These are phyloP conservation scores for Dentipellis fragilis DNA, from an alignment of 768 basidiomycete species.

Conservation along the genomic window DNA sequence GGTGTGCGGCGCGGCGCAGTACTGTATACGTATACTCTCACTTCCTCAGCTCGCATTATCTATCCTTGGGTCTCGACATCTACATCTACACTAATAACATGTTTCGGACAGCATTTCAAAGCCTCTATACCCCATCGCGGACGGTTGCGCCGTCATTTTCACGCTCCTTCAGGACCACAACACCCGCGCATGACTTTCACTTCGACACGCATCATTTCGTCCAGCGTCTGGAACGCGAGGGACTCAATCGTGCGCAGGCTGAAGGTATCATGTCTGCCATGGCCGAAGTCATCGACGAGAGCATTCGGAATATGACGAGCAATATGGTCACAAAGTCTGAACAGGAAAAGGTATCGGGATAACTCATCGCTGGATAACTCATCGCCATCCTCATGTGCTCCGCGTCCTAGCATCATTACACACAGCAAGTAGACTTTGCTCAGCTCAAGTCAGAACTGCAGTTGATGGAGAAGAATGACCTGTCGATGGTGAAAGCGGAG, in stretches of 20 bases:
- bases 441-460: slow-evolving; percentile 95
- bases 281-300: slow-evolving; percentile 96
- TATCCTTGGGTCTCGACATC: no score
- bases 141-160: background rate
- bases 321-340: slow-evolving; percentile 95
- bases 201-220: slow-evolving; percentile 97
- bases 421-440: slow-evolving; percentile 94
- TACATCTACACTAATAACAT: no score
- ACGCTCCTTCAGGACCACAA: slow-evolving; percentile 6
- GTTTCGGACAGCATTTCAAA: background rate
- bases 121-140: background rate
- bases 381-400: background rate
- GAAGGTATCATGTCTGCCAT: slow-evolving; percentile 97
- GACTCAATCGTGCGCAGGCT: slow-evolving; percentile 82
- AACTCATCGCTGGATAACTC: background rate
- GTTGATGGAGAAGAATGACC: slow-evolving; percentile 93
- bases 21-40: no score
- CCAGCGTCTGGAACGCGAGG: slow-evolving; percentile 80
- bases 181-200: slow-evolving; percentile 44
- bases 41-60: no score
- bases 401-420: slow-evolving; percentile 66
- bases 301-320: slow-evolving; percentile 88
- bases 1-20: no score
- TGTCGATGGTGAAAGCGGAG: slow-evolving; percentile 91
- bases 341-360: slow-evolving; percentile 73